Evolutionary conservation across 108 stramenopile genomes (phyloP).

Genomic region (Parietichytrium sp.): DNA sequence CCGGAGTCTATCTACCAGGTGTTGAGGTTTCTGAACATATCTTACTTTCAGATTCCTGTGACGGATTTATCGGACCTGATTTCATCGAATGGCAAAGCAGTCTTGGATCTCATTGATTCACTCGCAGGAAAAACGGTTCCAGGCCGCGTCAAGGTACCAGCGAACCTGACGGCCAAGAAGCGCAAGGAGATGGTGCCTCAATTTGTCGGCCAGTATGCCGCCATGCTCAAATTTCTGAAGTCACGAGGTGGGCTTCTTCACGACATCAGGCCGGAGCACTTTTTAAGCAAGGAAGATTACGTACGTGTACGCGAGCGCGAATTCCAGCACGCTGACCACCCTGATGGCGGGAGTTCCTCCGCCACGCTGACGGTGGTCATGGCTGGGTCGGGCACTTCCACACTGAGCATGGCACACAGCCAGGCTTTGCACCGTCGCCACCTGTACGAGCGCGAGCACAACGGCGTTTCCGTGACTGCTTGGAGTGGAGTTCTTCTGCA

Average conservation of each 20-base stretch:
- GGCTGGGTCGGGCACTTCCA: not conserved
- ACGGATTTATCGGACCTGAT: conserved; percentile 29
- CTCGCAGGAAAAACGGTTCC: conserved; percentile 4
- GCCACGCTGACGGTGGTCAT: not conserved
- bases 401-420: not conserved
- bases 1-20: not conserved
- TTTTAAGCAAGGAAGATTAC: conserved; percentile 14
- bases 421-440: not conserved
- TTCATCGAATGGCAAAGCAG: not conserved
- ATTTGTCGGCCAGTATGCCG: conserved; percentile 11
- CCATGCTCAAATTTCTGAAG: conserved; percentile 41
- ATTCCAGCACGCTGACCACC: not conserved
- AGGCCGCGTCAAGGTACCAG: not conserved
- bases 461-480: not conserved
- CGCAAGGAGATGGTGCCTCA: conserved; percentile 48
- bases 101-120: not conserved
- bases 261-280: conserved; percentile 35
- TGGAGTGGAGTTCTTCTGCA: conserved; percentile 10
- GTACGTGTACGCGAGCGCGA: not conserved
- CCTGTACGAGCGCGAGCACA: not conserved
- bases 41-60: not conserved
- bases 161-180: conserved; percentile 44
- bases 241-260: conserved; percentile 22
- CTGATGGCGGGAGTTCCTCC: not conserved
- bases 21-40: not conserved